phyloP scores from a whole-genome alignment of 2,329 filamentous ascomycete species.

The Aspergillus fumigatiaffinis region DNA sequence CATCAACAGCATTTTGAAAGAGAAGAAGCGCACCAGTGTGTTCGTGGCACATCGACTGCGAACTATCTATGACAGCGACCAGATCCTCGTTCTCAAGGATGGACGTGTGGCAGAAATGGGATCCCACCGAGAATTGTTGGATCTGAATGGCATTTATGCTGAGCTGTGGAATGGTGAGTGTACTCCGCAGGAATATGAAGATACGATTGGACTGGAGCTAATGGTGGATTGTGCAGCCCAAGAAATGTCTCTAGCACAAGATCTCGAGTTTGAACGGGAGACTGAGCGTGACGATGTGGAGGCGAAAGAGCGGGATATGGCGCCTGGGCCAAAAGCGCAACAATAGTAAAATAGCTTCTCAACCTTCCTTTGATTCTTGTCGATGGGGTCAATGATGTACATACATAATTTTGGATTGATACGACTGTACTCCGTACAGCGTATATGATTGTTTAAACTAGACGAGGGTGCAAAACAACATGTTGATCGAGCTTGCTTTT shows the following conservation, averaged over 20 bases:
- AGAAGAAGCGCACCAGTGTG: slow-evolving; percentile 84
- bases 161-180: slow-evolving; percentile 83
- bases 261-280: slow-evolving; percentile 39
- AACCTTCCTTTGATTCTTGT: neutral
- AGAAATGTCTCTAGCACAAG: slow-evolving; percentile 51
- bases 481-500: neutral
- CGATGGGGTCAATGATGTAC: neutral
- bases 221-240: slow-evolving; percentile 47
- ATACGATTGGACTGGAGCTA: slow-evolving; percentile 3
- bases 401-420: neutral
- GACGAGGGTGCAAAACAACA: neutral
- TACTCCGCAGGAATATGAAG: neutral
- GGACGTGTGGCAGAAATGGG: slow-evolving; percentile 85
- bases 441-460: neutral
- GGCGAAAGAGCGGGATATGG: slow-evolving; percentile 10
- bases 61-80: slow-evolving; percentile 88
- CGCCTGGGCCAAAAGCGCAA: slow-evolving; percentile 6
- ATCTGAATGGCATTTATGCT: slow-evolving; percentile 68
- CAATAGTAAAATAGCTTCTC: neutral
- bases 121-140: slow-evolving; percentile 79
- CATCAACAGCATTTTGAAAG: slow-evolving; percentile 86
- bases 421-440: neutral
- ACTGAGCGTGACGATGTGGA: slow-evolving; percentile 34
- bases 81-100: slow-evolving; percentile 85
- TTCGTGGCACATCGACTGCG: slow-evolving; percentile 90